phyloP scores from a whole-genome alignment of 352 stramenopile genomes.

The Phytopythium sindhum region DNA sequence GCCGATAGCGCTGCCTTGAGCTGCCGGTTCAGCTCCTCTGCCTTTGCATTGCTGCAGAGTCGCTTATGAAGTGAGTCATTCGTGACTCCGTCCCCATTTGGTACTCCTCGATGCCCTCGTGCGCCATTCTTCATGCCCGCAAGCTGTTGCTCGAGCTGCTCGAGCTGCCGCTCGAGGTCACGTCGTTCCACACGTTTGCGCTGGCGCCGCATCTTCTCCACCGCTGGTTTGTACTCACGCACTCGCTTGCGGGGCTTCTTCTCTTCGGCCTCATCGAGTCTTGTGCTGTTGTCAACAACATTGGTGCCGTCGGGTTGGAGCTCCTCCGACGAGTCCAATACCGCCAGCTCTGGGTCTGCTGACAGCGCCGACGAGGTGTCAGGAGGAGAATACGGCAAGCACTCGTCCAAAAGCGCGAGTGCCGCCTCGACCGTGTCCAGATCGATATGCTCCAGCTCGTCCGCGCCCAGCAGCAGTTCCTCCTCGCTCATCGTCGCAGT shows the following conservation, averaged over 20 bases:
- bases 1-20: background rate
- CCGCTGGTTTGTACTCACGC: background rate
- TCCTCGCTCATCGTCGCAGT: background rate
- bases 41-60: background rate
- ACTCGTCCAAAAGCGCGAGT: background rate
- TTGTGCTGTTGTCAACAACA: background rate
- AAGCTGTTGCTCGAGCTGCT: background rate
- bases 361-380: background rate
- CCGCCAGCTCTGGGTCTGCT: background rate
- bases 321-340: background rate
- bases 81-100: background rate
- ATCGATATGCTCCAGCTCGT: background rate
- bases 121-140: background rate
- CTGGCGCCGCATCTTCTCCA: background rate
- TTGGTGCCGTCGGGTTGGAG: background rate
- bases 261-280: too few relatives aligned
- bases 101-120: background rate
- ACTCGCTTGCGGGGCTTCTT: background rate
- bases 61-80: background rate
- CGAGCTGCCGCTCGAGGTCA: background rate
- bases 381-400: background rate
- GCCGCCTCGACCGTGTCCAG: background rate
- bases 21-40: background rate
- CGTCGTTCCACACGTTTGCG: background rate
- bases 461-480: background rate